Base-by-base conservation (phyloP, 805 yeast species). In the Hanseniaspora hatyaiensis region DNA sequence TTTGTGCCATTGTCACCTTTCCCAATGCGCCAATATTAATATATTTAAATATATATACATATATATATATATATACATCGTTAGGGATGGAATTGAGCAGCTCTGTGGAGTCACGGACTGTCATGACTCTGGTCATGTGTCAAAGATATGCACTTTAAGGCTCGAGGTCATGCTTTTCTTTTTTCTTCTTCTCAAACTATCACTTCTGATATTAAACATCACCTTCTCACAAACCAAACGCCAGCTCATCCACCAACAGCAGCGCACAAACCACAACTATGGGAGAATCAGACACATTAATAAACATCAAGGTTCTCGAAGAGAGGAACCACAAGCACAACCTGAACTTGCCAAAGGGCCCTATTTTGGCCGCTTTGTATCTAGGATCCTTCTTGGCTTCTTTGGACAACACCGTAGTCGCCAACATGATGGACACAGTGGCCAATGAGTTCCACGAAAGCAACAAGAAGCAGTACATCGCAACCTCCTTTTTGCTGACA, bases 401-500 rank as follows among this genome's bases (percentile, higher is more conserved):
- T 0, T 54, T 72, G 9, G 75, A 71, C 52, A 60, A 70, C 29
- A 69, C 75, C 2, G 66, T 71, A 24, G 74, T 71, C 6, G 70
- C 74, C 9, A 70, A 72, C 42, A 68, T 72, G n/a, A 67, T 72
- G 62, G 66, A 67, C 41, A 61, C 65, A 8, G 70, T 71, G 12
- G 71, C 74, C 5, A 69, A 71, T 23, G 71, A 72, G 37, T 70
- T 75, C 57, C 59, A 68, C 40, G 73, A 72, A 32, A 69, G 75
- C 1, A 67, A 70, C 41, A 58, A 64, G 51, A 66, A 71, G 16
- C 67, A 75, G n/a, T 78, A 83, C 82, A 78, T 81, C 5, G 82
- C 81, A 3, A 75, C 83, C 0, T 70, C 81, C 19, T 75, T 77
- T 42, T 64, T 78, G 20, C 58, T 80, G 44, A 78, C 85, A 3